Evolutionary conservation across 164 flowering plant species (phyloP), one percentile per base, ranked within the genome.

Genomic region (Buxus sempervirens): DNA sequence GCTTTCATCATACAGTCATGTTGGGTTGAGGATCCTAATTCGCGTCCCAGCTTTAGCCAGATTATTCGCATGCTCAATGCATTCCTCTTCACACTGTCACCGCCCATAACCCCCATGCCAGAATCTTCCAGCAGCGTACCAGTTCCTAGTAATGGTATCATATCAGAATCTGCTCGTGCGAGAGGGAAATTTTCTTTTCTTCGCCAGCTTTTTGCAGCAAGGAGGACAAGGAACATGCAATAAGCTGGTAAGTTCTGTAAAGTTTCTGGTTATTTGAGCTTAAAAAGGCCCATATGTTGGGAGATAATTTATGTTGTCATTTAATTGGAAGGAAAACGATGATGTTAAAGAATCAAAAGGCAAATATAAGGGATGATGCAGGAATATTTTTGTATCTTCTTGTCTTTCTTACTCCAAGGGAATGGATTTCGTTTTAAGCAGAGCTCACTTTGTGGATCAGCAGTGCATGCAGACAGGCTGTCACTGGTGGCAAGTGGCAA

Each of bases 11-110:
- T 93, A 25, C 96, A 85, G 62, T 90, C 98, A 15, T 90, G 96
- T 71, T 90, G 96, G 98, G 90, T 87, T 56, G 98, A 93, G 78
- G 98, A 93, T 66, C 85, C 98, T 49, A 90, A 88, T 70, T 60
- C 84, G 81, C 83, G 98, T 63, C 98, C 98, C 13, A 82, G 87
- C 82, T 93, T 93, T 80, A 77, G 79, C 79, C 98, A 88, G 82
- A 84, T 93, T 59, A 80, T 93, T 63, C 91, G 96, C 61, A 82
- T 93, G 96, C 90, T 93, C 71, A 86, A 87, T 62, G 74, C 77
- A 14, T 89, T 80, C 63, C 84, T 82, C 69, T 87, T 81, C 73
- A 84, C 84, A 0, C 77, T 88, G 49, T 32, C 83, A 1, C 90
- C 94, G 20, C 81, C 85, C 2, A 58, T 80, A 9, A 79, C 82